Evolutionary conservation across 2,329 filamentous ascomycete species (phyloP).

Genomic region (Aureobasidium sp.): DNA sequence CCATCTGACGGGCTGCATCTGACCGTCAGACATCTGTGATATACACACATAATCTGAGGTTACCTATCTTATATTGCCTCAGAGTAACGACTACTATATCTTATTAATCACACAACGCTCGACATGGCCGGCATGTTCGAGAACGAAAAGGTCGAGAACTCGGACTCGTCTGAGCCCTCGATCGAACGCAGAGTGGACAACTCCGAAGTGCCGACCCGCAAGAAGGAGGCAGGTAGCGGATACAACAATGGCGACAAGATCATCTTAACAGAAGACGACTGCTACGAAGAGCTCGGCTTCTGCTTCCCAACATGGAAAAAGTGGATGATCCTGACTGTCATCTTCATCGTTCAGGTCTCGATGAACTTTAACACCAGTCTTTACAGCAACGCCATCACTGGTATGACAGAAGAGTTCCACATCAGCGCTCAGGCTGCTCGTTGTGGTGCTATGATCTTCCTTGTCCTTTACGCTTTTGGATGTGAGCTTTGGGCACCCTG

Average conservation of each 20-base stretch:
- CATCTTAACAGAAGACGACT: constrained; percentile 11
- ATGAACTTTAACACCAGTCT: constrained; percentile 55
- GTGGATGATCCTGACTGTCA: constrained; percentile 45
- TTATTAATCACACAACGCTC: not conserved
- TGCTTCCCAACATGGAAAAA: constrained; percentile 45
- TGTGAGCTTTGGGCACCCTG: constrained; percentile 48
- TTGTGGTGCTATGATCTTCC: constrained; percentile 43
- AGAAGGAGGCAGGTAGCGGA: constrained; percentile 4
- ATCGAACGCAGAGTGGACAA: constrained; percentile 13
- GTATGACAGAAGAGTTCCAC: constrained; percentile 40
- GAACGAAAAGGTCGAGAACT: constrained; percentile 13
- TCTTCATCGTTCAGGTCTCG: constrained; percentile 49
- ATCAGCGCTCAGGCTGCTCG: constrained; percentile 43
- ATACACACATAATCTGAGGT: not conserved
- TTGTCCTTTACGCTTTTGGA: constrained; percentile 46
- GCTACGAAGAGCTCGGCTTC: constrained; percentile 44
- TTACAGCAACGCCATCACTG: constrained; percentile 45
- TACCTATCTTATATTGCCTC: not conserved
- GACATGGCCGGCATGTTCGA: constrained; percentile 7
- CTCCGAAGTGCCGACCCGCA: constrained; percentile 3
- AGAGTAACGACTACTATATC: not conserved
- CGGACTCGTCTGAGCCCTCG: constrained; percentile 4
- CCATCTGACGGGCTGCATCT: not conserved
- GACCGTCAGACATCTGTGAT: not conserved
- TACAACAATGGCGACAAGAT: not conserved